Conservation (phyloP, 2,329 filamentous ascomycete genomes). For the Lasiodiplodia citricola region DNA sequence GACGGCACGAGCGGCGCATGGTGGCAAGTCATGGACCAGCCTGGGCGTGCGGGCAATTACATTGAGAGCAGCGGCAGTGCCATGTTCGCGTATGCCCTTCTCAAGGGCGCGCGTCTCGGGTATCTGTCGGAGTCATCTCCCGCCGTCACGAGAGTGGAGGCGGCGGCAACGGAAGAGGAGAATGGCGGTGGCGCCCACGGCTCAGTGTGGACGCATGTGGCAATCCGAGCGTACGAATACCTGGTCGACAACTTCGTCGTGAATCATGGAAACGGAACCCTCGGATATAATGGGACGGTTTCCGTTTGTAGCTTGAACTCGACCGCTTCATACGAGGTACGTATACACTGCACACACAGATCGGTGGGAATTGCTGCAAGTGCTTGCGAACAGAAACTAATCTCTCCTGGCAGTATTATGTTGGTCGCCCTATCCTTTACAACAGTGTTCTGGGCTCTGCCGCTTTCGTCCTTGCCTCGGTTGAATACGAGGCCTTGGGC, state of each 20-base stretch:
- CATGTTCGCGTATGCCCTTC: constrained; percentile 50
- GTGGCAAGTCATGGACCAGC: constrained; percentile 63
- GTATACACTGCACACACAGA: constrained; percentile 12
- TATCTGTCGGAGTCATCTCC: constrained; percentile 33
- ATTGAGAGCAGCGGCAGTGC: constrained; percentile 65
- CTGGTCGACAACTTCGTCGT: constrained; percentile 55
- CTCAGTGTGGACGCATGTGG: constrained; percentile 43
- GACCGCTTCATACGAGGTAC: constrained; percentile 35
- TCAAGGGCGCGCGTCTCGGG: constrained; percentile 43
- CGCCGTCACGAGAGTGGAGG: no score
- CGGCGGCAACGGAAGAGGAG: constrained; percentile 34
- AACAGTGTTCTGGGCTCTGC: constrained; percentile 32
- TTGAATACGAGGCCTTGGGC: constrained; percentile 31
- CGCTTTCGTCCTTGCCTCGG: constrained; percentile 36
- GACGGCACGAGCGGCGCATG: constrained; percentile 55
- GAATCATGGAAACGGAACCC: constrained; percentile 42
- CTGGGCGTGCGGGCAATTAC: constrained; percentile 59
- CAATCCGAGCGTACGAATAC: constrained; percentile 51
- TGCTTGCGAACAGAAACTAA: not conserved
- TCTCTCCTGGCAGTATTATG: constrained; percentile 47
- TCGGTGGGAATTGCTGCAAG: not conserved
- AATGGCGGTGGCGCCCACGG: no score
- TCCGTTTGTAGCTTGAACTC: constrained; percentile 36
- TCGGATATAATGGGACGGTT: constrained; percentile 42
- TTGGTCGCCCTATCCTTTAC: constrained; percentile 43